Conservation (phyloP, 306 rosid species). For the Pyrus bretschneideri region DNA sequence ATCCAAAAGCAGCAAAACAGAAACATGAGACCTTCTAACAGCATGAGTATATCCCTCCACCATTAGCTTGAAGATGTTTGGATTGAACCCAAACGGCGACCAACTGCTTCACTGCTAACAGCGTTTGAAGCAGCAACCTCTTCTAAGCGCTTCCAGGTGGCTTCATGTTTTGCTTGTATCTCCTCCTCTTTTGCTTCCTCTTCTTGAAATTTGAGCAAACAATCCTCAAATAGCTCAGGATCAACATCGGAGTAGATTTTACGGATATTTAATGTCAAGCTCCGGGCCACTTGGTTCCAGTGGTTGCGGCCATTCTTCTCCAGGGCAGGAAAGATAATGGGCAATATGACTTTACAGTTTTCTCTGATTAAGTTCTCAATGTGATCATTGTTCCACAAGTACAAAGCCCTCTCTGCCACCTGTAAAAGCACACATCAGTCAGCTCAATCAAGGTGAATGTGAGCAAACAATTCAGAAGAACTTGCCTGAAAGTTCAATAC, state of each 20-base stretch:
- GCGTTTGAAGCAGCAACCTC: conserved; percentile 50
- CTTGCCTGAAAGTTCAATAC: background rate
- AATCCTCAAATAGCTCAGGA: conserved; percentile 56
- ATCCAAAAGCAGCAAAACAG: conserved; percentile 4
- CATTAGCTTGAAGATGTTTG: conserved; percentile 17
- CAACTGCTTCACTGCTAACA: conserved; percentile 32
- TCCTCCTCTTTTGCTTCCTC: conserved; percentile 43
- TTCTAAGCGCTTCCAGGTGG: conserved; percentile 50
- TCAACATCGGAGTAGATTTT: conserved; percentile 52
- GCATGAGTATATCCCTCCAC: background rate
- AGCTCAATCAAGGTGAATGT: conserved; percentile 2
- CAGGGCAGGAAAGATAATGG: conserved; percentile 66
- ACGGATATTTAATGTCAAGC: conserved; percentile 47
- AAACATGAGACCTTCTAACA: conserved; percentile 2
- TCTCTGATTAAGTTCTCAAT: conserved; percentile 53
- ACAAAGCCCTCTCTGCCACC: conserved; percentile 81
- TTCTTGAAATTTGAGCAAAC: conserved; percentile 46
- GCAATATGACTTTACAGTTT: conserved; percentile 49
- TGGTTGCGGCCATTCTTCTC: conserved; percentile 53
- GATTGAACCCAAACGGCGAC: conserved; percentile 2
- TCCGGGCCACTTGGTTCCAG: conserved; percentile 68
- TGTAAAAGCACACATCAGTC: conserved; percentile 23
- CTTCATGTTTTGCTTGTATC: conserved; percentile 35
- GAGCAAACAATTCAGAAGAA: background rate
- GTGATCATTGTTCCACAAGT: conserved; percentile 69